Evolutionary conservation across 2,329 filamentous ascomycete genomes (phyloP).

Genomic region (Botryotinia calthae): DNA sequence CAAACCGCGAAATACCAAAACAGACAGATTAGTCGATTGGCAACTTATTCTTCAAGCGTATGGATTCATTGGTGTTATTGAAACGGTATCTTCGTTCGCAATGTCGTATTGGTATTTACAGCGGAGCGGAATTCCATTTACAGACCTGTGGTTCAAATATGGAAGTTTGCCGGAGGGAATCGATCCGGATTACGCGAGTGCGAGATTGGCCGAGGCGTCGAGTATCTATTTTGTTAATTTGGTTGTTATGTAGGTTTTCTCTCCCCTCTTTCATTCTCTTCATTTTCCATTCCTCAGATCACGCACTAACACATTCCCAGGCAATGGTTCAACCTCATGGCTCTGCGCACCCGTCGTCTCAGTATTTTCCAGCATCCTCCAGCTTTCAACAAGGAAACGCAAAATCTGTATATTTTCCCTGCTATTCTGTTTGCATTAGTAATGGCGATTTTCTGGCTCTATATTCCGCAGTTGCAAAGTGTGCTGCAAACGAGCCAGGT

Average conservation of each 20-base stretch:
- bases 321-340: constrained; percentile 72
- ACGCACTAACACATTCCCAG: not conserved
- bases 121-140: constrained; percentile 61
- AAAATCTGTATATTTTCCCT: constrained; percentile 66
- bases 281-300: not conserved
- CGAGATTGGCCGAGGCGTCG: constrained; percentile 36
- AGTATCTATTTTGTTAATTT: constrained; percentile 74
- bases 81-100: constrained; percentile 57
- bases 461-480: constrained; percentile 61
- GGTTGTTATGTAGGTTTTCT: constrained; percentile 59
- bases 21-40: constrained; percentile 69
- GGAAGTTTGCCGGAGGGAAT: constrained; percentile 46
- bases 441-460: constrained; percentile 66
- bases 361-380: constrained; percentile 71
- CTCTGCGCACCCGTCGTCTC: constrained; percentile 57
- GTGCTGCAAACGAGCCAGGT: constrained; percentile 59
- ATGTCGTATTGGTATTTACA: constrained; percentile 65
- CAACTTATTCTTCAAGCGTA: constrained; percentile 71
- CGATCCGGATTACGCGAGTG: constrained; percentile 52
- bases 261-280: too few relatives aligned
- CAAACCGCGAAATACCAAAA: constrained; percentile 63
- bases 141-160: constrained; percentile 63
- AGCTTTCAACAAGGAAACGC: constrained; percentile 52
- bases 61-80: constrained; percentile 62
- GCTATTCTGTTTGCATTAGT: constrained; percentile 66